phyloP scores from a whole-genome alignment of 306 rosid genomes.

The Vachellia pachyceras region DNA sequence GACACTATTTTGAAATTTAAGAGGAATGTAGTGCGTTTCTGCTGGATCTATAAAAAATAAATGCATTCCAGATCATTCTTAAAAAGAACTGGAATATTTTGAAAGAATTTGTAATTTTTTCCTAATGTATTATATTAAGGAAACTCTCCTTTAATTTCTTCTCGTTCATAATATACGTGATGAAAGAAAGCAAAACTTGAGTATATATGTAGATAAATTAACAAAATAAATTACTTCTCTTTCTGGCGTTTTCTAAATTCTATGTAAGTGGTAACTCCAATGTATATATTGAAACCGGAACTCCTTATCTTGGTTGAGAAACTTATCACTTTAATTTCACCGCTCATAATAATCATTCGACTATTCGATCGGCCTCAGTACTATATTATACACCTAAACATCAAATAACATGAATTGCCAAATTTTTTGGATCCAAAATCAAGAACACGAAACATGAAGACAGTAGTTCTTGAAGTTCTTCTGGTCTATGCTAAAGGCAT shows the following conservation, averaged over 20 bases:
- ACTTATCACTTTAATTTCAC: neutral
- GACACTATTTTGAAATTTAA: neutral
- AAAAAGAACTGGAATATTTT: too few relatives aligned
- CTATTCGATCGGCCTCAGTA: neutral
- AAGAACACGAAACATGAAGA: constrained; percentile 41
- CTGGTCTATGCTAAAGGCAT: constrained; percentile 78
- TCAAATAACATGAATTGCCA: constrained; percentile 12
- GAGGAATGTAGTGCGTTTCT: neutral
- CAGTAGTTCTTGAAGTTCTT: constrained; percentile 73
- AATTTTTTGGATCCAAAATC: constrained; percentile 2
- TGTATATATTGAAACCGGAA: neutral
- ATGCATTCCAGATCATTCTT: neutral
- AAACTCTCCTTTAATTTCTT: neutral
- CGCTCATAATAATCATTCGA: neutral
- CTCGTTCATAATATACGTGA: neutral
- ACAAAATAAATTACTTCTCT: neutral
- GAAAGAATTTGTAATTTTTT: neutral
- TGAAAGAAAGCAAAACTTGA: neutral
- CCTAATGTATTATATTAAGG: neutral
- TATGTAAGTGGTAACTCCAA: neutral
- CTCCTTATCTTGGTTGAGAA: neutral
- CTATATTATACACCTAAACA: constrained; percentile 22
- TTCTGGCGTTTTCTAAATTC: neutral
- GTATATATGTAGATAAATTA: neutral
- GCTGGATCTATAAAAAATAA: neutral